These are phyloP conservation scores for Lipomyces yarrowii DNA, from an alignment of 1,139 yeast species.

Conservation along the genomic window DNA sequence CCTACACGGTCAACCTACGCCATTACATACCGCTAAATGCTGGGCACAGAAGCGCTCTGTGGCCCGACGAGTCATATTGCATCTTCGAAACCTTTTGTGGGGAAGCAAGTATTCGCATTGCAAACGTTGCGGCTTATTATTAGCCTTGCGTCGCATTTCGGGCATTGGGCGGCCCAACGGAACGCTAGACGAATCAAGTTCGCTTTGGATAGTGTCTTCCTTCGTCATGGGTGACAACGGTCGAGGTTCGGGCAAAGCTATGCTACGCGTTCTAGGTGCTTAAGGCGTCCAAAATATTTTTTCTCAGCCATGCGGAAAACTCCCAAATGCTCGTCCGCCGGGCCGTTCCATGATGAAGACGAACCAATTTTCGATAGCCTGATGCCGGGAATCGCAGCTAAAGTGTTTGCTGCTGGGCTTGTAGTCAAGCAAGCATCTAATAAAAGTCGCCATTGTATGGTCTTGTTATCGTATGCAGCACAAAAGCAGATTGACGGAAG, in stretches of 20 bases:
- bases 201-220: no score
- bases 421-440: conserved; percentile 26
- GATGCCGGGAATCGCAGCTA: neutral
- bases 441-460: conserved; percentile 29
- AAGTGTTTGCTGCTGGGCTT: conserved; percentile 9
- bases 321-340: no score
- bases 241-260: no score
- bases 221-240: no score
- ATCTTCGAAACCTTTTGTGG: conserved; percentile 53
- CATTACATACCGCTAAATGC: conserved; percentile 46
- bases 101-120: conserved; percentile 40
- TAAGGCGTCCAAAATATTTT: no score
- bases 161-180: no score
- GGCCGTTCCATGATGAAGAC: no score
- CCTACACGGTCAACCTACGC: conserved; percentile 3
- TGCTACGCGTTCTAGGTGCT: no score
- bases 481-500: no score
- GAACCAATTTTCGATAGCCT: neutral
- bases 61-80: conserved; percentile 63
- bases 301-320: no score
- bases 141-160: neutral
- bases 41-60: conserved; percentile 63
- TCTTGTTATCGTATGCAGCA: no score
- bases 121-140: conserved; percentile 7
- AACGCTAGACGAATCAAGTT: no score